Base-by-base conservation (phyloP, 2,329 filamentous ascomycete genomes). In the Dactylellina sp. region DNA sequence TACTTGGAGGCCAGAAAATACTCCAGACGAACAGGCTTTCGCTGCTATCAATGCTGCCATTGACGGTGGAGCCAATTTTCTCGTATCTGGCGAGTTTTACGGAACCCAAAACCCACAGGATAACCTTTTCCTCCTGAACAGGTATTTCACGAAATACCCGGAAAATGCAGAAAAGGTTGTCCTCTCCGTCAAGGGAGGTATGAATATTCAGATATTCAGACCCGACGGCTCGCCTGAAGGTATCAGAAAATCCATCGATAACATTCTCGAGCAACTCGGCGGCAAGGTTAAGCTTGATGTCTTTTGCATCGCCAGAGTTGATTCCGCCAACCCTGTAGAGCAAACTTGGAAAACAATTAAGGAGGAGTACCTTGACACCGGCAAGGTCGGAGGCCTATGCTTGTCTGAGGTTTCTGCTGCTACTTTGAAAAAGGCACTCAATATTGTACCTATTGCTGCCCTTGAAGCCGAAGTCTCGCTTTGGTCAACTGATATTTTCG, bases 11-110 rank as follows among this genome's bases (percentile, higher is more conserved):
- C 63, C 74, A 18, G 24, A 76, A 0, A 76, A 71, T 14, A 79
- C 80, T 7, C 79, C 84, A 1, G 78, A 84, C 12, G 83, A 86
- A 35, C 81, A 85, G 74, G 82, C 84, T 39, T 84, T 88, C 75
- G 84, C 84, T 46, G 84, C 86, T 9, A 83, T 90, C 80, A 85
- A 85, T 76, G 83, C 85, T 16, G 79, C 79, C 22, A 76, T 79
- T 22, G 80, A 81, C 22, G 77, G 80, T 1, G 83, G 83, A 32
- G 81, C 82, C 57, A 83, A 83, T 71, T 82, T 84, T 77, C 90
- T 88, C 87, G 89, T 89, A 77, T 87, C 83, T 39, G 88, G 84
- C 75, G 87, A 89, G 78, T 85, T 90, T 78, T 91, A 91, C 81
- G 89, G 89, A 40, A 81, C 83, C 0, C 84, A 80, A 0, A 82